These are phyloP conservation scores for Carpinus fangiana DNA, from an alignment of 306 rosid species.

Conservation along the genomic window DNA sequence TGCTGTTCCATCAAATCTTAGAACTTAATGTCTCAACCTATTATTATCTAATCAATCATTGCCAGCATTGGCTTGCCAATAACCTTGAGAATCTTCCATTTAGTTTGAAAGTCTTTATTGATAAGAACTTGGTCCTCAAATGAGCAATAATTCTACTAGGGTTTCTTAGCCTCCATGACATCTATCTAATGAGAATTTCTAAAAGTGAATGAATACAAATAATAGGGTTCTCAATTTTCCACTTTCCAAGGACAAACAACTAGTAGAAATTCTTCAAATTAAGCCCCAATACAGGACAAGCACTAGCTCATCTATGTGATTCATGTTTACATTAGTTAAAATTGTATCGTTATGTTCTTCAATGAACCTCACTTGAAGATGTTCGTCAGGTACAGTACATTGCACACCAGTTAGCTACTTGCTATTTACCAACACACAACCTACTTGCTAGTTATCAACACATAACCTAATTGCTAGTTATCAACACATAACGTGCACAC, in stretches of 20 bases:
- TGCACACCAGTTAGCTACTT: not conserved
- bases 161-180: not conserved
- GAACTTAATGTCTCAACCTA: not conserved
- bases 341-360: not conserved
- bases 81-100: not conserved
- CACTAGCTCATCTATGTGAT: not conserved
- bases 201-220: not conserved
- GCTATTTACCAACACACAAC: not conserved
- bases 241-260: not conserved
- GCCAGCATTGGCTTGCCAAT: not conserved
- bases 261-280: not conserved
- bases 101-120: not conserved
- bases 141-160: not conserved
- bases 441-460: not conserved
- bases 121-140: not conserved
- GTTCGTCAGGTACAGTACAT: not conserved
- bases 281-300: not conserved
- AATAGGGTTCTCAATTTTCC: not conserved
- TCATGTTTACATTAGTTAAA: not conserved
- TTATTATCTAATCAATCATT: not conserved
- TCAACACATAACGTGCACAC: not conserved
- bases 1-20: not conserved
- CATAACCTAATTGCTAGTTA: too few species aligned
- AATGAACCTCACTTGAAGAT: not conserved
- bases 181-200: too few species aligned